Percentiles rank a stretch among this genome's conserved stretches.
These are phyloP conservation scores for Viola odorata DNA, from an alignment of 345 rosid genomes.

Conservation along the genomic window DNA sequence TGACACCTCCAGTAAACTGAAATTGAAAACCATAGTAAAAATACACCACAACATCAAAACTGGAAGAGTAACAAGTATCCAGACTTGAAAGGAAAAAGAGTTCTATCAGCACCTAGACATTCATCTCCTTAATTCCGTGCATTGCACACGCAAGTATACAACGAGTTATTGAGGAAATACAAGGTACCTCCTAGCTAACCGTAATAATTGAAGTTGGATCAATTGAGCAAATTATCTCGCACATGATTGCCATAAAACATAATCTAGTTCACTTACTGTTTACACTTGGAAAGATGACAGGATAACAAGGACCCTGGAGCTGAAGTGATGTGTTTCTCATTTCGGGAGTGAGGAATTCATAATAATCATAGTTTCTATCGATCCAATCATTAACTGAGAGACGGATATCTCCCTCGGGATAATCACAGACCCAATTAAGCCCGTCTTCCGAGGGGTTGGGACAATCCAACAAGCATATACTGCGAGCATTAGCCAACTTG, in stretches of 20 bases:
- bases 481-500: slow-evolving; percentile 71
- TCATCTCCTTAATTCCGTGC: not conserved
- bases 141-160: not conserved
- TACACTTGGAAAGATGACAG: slow-evolving; percentile 81
- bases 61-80: not conserved
- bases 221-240: not conserved
- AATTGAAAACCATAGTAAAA: not conserved
- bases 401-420: slow-evolving; percentile 93
- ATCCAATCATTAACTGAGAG: slow-evolving; percentile 79
- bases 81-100: not conserved
- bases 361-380: slow-evolving; percentile 82
- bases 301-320: slow-evolving; percentile 99
- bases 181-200: not conserved
- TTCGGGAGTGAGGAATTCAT: slow-evolving; percentile 82
- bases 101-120: not conserved
- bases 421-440: slow-evolving; percentile 94
- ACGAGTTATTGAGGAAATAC: not conserved
- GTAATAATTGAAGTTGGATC: slow-evolving; percentile 2
- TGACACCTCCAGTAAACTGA: slow-evolving; percentile 97
- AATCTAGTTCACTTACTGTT: slow-evolving; percentile 47
- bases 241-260: slow-evolving; percentile 1
- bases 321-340: slow-evolving; percentile 90
- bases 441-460: slow-evolving; percentile 75
- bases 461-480: slow-evolving; percentile 85
- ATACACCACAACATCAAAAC: not conserved